phyloP scores from a whole-genome alignment of 2,329 filamentous ascomycete species.

The Aspergillus felis region DNA sequence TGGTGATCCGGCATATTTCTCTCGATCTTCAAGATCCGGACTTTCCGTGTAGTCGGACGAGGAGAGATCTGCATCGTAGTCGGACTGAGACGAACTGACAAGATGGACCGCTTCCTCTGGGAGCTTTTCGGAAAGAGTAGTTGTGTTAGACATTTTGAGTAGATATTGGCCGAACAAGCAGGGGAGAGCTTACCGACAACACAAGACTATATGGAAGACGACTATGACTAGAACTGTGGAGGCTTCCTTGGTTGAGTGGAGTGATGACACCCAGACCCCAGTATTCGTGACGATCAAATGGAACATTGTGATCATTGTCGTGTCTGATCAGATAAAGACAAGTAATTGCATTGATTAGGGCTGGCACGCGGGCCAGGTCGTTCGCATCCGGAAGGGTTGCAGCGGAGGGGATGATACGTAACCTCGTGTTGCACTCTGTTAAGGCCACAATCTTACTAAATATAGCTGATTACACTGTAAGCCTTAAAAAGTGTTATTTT shows the following conservation, averaged over 20 bases:
- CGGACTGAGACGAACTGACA: neutral
- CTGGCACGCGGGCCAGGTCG: neutral
- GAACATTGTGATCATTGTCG: neutral
- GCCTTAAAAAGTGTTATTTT: neutral
- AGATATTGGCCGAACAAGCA: neutral
- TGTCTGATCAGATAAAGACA: no score
- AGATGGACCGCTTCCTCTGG: neutral
- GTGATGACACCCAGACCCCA: neutral
- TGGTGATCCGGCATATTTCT: neutral
- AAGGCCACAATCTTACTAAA: no score
- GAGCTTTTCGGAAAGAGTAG: neutral
- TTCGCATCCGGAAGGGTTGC: neutral
- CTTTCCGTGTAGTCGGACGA: neutral
- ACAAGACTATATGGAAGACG: neutral
- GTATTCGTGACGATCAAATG: neutral
- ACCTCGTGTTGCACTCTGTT: neutral
- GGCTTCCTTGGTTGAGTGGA: neutral
- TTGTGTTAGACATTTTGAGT: neutral
- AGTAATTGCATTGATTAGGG: no score
- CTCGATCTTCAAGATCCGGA: neutral
- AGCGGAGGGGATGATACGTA: neutral
- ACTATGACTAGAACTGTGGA: neutral
- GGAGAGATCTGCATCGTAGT: constrained; percentile 3
- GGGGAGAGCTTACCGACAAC: neutral
- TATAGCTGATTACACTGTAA: no score